These are phyloP conservation scores for Terana coerulea DNA, from an alignment of 768 basidiomycete species.

Conservation along the genomic window DNA sequence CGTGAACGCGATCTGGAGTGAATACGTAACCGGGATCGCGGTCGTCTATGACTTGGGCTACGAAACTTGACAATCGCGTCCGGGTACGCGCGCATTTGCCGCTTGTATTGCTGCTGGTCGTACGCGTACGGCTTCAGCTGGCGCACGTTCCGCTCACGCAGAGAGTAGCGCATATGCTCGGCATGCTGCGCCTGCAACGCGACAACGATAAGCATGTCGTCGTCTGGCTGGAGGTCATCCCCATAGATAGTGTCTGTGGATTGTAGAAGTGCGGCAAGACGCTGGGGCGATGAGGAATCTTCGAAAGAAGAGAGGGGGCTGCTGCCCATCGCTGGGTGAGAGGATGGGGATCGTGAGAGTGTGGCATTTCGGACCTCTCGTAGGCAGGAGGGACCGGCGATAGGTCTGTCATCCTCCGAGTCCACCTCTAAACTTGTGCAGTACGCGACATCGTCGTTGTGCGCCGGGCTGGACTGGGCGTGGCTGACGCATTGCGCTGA, in stretches of 20 bases:
- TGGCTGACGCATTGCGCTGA: not conserved
- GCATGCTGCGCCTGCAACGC: not conserved
- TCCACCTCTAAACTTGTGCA: not conserved
- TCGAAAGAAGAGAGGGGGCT: constrained; percentile 2
- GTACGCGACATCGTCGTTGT: not conserved
- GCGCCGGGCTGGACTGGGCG: not conserved
- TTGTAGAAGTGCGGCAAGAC: too few relatives aligned
- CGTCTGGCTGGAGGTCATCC: not conserved
- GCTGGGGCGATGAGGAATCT: too few relatives aligned
- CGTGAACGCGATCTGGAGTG: too few relatives aligned
- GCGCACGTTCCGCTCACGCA: constrained; percentile 49
- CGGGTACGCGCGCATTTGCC: constrained; percentile 47
- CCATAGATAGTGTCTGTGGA: not conserved
- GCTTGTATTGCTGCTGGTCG: constrained; percentile 51
- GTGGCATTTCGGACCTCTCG: not conserved
- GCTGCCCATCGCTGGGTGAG: not conserved
- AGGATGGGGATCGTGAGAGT: not conserved
- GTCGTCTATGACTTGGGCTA: constrained; percentile 29
- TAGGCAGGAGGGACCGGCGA: not conserved
- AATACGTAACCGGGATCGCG: constrained; percentile 5
- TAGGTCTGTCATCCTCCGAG: not conserved
- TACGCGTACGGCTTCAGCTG: constrained; percentile 63
- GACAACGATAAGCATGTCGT: not conserved
- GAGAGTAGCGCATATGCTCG: constrained; percentile 38
- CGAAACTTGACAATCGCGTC: constrained; percentile 62